Conservation (phyloP, 805 yeast genomes). For the Metschnikowia lachancei region DNA sequence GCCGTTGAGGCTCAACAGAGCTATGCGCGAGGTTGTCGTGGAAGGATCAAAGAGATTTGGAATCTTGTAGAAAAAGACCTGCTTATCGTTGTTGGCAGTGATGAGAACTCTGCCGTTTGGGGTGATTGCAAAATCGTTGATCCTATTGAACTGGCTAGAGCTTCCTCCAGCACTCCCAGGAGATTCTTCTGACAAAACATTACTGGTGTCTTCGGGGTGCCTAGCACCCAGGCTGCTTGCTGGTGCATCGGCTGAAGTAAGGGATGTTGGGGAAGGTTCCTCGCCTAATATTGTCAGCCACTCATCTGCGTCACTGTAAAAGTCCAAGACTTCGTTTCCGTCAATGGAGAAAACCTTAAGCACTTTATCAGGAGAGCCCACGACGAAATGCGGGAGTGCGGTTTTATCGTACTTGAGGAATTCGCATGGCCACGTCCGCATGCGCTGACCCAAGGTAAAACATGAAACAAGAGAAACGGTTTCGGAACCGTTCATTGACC, state of each 20-base stretch:
- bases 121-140: conserved; percentile 67
- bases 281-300: conserved; percentile 20
- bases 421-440: conserved; percentile 52
- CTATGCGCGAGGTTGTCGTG: conserved; percentile 36
- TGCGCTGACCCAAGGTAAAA: conserved; percentile 39
- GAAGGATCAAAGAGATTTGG: conserved; percentile 33
- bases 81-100: conserved; percentile 62
- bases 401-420: conserved; percentile 51
- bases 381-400: conserved; percentile 48
- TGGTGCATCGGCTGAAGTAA: conserved; percentile 6
- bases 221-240: neutral
- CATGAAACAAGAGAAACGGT: conserved; percentile 26
- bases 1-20: conserved; percentile 52
- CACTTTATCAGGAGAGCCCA: conserved; percentile 76
- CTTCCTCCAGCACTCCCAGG: neutral
- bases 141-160: conserved; percentile 40
- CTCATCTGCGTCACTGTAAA: conserved; percentile 36
- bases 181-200: conserved; percentile 3
- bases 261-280: conserved; percentile 2
- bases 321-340: conserved; percentile 43
- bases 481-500: conserved; percentile 25
- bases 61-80: conserved; percentile 59
- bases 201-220: neutral
- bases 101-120: conserved; percentile 61
- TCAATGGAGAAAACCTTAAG: conserved; percentile 39